phyloP scores from a whole-genome alignment of 2,329 filamentous ascomycete species.

The Microascus cirrosus region DNA sequence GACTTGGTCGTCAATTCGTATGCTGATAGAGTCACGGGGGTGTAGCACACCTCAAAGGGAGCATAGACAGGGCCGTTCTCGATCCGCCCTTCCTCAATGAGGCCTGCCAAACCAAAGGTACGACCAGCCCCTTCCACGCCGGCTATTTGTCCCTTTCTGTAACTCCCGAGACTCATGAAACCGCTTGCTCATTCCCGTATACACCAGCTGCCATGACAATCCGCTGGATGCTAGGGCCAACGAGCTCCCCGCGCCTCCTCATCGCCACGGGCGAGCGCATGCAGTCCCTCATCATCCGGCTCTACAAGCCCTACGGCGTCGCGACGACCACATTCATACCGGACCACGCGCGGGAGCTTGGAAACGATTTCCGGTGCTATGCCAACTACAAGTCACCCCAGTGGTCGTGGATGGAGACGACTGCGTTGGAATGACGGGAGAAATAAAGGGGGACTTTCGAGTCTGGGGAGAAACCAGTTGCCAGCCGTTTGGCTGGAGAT shows the following conservation, averaged over 20 bases:
- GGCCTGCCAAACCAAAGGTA: slow-evolving; percentile 68
- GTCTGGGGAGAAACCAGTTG: neutral
- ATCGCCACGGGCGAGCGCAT: slow-evolving; percentile 72
- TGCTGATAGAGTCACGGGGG: neutral
- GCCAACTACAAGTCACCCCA: slow-evolving; percentile 59
- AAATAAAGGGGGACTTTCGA: neutral
- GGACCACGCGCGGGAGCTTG: slow-evolving; percentile 58
- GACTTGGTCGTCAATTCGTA: neutral
- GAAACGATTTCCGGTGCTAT: slow-evolving; percentile 74
- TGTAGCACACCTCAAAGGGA: slow-evolving; percentile 45
- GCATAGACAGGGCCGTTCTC: slow-evolving; percentile 57
- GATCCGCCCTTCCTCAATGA: slow-evolving; percentile 73
- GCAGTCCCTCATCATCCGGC: slow-evolving; percentile 48
- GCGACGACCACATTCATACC: slow-evolving; percentile 58
- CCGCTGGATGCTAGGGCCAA: slow-evolving; percentile 54
- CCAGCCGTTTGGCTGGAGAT: neutral
- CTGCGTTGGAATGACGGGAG: neutral
- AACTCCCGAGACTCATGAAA: neutral
- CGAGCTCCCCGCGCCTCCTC: slow-evolving; percentile 33
- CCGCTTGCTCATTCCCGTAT: neutral
- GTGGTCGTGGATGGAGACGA: slow-evolving; percentile 31
- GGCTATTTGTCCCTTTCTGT: neutral
- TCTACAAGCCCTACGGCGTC: slow-evolving; percentile 56
- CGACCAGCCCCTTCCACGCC: slow-evolving; percentile 17
- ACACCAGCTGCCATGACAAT: slow-evolving; percentile 57